Percentiles rank a stretch among this genome's conserved stretches.
Evolutionary conservation across 176 grass and related monocot species (phyloP).

Genomic region (Saccharum officinarum): DNA sequence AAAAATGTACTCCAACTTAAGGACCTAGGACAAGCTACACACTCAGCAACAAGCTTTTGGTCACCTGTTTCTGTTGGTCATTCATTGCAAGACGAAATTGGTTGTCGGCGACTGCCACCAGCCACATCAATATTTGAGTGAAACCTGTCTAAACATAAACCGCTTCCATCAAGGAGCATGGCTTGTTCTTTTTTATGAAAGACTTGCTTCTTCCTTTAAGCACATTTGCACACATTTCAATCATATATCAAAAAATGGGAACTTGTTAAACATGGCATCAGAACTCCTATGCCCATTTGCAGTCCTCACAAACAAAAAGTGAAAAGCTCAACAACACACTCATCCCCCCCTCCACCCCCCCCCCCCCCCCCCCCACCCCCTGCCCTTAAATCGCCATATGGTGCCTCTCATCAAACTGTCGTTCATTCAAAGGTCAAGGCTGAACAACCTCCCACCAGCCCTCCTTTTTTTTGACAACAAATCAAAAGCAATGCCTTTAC

Average conservation of each 20-base stretch:
- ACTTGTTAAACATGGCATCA: background rate
- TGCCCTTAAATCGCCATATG: background rate
- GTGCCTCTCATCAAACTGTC: background rate
- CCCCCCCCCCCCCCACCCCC: too few relatives aligned
- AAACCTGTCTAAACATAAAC: slow-evolving; percentile 19
- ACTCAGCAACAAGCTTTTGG: background rate
- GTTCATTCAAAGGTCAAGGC: slow-evolving; percentile 9
- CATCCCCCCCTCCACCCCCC: too few relatives aligned
- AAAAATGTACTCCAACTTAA: background rate
- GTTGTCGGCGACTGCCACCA: background rate
- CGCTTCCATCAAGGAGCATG: background rate
- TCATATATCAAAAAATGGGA: background rate
- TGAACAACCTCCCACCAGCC: background rate
- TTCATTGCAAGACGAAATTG: background rate
- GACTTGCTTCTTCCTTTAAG: background rate
- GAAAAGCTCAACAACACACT: background rate
- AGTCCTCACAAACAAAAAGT: background rate
- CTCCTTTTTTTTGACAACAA: background rate
- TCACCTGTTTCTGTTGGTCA: slow-evolving; percentile 21
- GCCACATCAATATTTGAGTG: slow-evolving; percentile 18
- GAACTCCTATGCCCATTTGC: background rate
- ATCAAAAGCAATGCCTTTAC: background rate
- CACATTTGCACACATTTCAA: background rate
- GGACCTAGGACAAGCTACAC: slow-evolving; percentile 5
- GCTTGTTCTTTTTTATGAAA: background rate